Evolutionary conservation across 352 stramenopile species (phyloP).

Genomic region (Globisporangium okanoganense): DNA sequence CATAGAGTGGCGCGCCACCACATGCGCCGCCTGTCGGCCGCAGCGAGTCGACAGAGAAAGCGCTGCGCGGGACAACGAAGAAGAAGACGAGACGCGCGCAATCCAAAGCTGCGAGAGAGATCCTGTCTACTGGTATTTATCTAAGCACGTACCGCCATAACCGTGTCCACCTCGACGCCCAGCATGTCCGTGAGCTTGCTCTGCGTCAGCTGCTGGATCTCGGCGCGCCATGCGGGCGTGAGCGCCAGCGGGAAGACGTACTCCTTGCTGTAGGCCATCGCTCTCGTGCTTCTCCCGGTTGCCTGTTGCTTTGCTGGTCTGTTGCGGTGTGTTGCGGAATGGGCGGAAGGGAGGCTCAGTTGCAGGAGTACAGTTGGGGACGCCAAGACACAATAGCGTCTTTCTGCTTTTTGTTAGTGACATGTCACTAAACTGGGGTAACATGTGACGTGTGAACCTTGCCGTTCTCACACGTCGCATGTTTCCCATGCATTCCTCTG

Average conservation of each 20-base stretch:
- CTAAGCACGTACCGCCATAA: conserved; percentile 70
- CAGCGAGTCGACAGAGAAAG: conserved; percentile 5
- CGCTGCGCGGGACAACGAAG: neutral
- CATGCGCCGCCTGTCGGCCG: no score
- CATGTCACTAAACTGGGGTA: neutral
- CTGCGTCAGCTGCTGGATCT: conserved; percentile 47
- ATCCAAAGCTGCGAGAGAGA: neutral
- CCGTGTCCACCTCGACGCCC: conserved; percentile 75
- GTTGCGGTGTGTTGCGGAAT: conserved; percentile 6
- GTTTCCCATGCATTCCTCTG: no score
- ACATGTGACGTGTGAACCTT: neutral
- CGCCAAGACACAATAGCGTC: conserved; percentile 1
- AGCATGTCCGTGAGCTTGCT: conserved; percentile 74
- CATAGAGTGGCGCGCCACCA: no score
- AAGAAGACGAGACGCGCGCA: conserved; percentile 1
- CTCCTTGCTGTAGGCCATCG: conserved; percentile 25
- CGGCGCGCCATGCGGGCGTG: conserved; percentile 48
- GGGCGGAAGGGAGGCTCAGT: neutral
- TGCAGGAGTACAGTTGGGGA: neutral
- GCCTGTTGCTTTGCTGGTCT: neutral
- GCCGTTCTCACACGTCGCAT: no score
- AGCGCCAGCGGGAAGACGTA: conserved; percentile 67
- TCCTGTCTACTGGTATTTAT: neutral
- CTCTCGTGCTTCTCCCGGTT: neutral
- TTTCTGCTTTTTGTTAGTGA: neutral